Conservation (phyloP, 768 basidiomycete species). For the Leccinum ochraceum region DNA sequence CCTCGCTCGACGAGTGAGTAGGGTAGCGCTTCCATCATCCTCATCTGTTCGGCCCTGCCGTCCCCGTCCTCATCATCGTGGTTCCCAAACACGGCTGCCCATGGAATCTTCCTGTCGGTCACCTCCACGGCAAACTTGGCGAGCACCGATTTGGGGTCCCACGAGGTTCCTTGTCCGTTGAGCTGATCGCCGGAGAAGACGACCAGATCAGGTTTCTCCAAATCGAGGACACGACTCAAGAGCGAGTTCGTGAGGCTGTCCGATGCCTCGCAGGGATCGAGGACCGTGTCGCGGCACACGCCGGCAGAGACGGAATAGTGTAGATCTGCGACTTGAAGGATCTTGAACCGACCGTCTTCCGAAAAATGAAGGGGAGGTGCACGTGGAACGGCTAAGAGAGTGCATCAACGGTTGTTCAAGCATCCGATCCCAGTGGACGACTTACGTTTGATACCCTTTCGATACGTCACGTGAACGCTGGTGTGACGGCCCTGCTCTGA, state of each 20-base stretch:
- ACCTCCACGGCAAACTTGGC: slow-evolving; percentile 86
- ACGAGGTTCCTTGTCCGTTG: slow-evolving; percentile 87
- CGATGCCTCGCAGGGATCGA: slow-evolving; percentile 54
- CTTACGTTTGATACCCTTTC: slow-evolving; percentile 75
- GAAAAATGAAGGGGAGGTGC: slow-evolving; percentile 85
- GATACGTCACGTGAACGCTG: slow-evolving; percentile 64
- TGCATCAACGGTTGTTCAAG: slow-evolving; percentile 3
- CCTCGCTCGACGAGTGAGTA: slow-evolving; percentile 83
- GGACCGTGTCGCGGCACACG: slow-evolving; percentile 68
- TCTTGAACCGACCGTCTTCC: slow-evolving; percentile 80
- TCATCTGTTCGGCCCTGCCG: slow-evolving; percentile 63
- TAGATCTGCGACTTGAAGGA: slow-evolving; percentile 90
- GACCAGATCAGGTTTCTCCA: slow-evolving; percentile 87
- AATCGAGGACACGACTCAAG: slow-evolving; percentile 66
- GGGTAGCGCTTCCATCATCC: slow-evolving; percentile 74
- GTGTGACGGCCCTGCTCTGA: slow-evolving; percentile 42
- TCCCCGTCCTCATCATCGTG: slow-evolving; percentile 82
- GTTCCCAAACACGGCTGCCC: slow-evolving; percentile 94
- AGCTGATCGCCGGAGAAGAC: slow-evolving; percentile 94
- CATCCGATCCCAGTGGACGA: background rate
- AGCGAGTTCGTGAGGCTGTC: slow-evolving; percentile 82
- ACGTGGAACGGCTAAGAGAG: slow-evolving; percentile 56
- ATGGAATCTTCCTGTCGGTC: slow-evolving; percentile 75
- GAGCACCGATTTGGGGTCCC: slow-evolving; percentile 85
- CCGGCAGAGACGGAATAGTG: slow-evolving; percentile 88